Base-by-base conservation (phyloP, 2,329 filamentous ascomycete genomes). In the Neofusicoccum sp. region DNA sequence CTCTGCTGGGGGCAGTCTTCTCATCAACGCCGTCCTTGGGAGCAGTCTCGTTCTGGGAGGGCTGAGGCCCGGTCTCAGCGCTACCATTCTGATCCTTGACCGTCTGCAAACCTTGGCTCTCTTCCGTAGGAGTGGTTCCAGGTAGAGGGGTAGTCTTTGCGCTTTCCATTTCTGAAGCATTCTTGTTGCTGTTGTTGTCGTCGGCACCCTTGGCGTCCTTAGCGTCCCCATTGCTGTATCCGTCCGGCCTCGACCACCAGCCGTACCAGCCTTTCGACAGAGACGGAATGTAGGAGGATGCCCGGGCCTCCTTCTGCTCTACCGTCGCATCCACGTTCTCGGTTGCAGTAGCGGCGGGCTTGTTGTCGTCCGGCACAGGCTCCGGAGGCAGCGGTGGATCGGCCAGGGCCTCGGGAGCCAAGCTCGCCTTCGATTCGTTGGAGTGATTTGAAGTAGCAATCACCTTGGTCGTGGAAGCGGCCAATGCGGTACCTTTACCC, bases 191-290 rank as follows among this genome's bases (percentile, higher is more conserved):
- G 22, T 22, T 22, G 22, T 22, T 22, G 22, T 22, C 22, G 22
- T 22, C 22, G 64, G 67, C 64, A 45, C 64, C 71, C 28, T 65
- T 69, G 63, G 64, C 74, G n/a, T 70, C 67, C 61, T 76, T 76
- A 3, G 63, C 63, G n/a, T 71, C 71, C 12, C 54, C 54, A n/a
- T 80, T 71, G 43, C 69, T 68, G 63, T 81, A 81, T 1, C 77
- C 80, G 67, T 83, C 81, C 5, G 81, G 81, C 34, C 79, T 70
- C 12, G 80, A 82, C 81, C 81, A 83, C 80, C 80, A 83, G 28
- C 79, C 78, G 43, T 77, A 77, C 80, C 80, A 82, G 11, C 73
- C 72, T 64, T 68, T 73, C 2, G 41, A n/a, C n/a, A 56, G 22
- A 36, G 59, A 54, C 6, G 59, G 47, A 59, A 68, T 67, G 29